Conservation (phyloP, 441 rosid genomes). For the Metrosideros polymorpha region DNA sequence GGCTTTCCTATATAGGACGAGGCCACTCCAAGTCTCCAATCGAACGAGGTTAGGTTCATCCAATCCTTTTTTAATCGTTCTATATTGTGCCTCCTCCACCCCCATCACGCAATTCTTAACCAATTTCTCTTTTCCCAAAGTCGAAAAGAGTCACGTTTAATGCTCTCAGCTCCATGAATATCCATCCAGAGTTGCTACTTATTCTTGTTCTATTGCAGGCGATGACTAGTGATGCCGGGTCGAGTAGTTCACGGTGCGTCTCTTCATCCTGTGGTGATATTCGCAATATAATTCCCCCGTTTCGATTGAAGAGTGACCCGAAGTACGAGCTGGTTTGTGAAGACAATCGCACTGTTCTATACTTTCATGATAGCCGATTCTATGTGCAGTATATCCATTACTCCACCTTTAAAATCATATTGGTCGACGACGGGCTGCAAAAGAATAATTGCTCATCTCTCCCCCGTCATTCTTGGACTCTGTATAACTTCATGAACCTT, state of each 20-base stretch:
- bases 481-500: too few relatives aligned
- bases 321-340: neutral
- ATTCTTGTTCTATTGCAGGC: neutral
- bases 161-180: neutral
- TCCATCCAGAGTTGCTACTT: neutral
- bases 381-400: neutral
- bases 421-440: neutral
- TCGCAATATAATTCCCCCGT: neutral
- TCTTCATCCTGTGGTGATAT: neutral
- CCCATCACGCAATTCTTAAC: neutral
- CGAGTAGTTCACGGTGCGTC: rapidly evolving
- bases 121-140: neutral
- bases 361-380: rapidly evolving
- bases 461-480: rapidly evolving
- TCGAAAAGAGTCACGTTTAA: neutral
- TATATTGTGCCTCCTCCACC: neutral
- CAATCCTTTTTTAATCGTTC: neutral
- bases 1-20: too few relatives aligned
- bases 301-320: rapidly evolving
- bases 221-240: rapidly evolving
- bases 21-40: too few relatives aligned
- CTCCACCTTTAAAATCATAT: rapidly evolving
- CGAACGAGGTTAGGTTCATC: neutral
- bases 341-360: rapidly evolving
- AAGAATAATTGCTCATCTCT: neutral